Percentiles rank a stretch among this genome's conserved stretches.
Conservation (phyloP, 2,329 filamentous ascomycete genomes). For the Aspergillus arachidicola region DNA sequence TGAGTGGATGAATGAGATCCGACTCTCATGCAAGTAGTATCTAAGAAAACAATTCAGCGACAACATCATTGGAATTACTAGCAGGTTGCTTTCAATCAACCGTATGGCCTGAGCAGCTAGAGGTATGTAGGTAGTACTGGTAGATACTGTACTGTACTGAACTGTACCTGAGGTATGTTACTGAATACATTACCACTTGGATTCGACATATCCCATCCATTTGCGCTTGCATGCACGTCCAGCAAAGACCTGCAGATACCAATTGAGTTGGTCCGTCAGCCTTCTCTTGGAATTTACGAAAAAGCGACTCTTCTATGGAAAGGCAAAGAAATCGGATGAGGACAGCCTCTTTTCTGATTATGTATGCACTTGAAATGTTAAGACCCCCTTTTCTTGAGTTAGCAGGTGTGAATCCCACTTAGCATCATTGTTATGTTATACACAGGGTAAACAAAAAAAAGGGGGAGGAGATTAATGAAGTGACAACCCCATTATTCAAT, state of each 20-base stretch:
- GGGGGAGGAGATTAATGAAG: neutral
- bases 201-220: neutral
- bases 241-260: constrained; percentile 9
- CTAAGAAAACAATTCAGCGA: neutral
- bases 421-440: neutral
- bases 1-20: neutral
- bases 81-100: neutral
- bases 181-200: neutral
- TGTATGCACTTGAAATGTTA: neutral
- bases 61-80: neutral
- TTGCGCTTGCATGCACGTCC: constrained; percentile 8
- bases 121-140: neutral
- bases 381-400: neutral
- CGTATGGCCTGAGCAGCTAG: too few species aligned
- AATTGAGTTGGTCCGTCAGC: neutral
- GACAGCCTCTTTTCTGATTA: neutral
- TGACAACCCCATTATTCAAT: neutral
- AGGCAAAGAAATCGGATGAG: neutral
- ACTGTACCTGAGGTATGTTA: neutral
- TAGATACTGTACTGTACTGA: neutral
- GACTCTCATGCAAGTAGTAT: neutral
- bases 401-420: neutral
- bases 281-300: neutral
- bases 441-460: neutral
- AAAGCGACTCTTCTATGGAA: neutral